phyloP scores from a whole-genome alignment of 2,329 filamentous ascomycete species.

The Hypoxylon sp. region DNA sequence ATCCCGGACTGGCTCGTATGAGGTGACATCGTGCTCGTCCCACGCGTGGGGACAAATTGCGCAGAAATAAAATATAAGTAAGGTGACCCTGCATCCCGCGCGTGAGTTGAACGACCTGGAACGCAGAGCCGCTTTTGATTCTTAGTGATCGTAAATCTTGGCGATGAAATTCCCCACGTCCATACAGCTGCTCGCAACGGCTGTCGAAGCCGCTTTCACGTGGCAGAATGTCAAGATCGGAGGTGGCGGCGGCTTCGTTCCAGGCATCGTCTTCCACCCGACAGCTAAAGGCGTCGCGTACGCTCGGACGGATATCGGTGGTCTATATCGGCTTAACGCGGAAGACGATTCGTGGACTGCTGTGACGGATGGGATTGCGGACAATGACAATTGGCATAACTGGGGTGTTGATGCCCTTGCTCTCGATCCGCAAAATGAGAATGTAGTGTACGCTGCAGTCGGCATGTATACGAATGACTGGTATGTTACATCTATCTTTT shows the following conservation, averaged over 20 bases:
- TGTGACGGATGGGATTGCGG: conserved; percentile 64
- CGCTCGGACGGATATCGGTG: conserved; percentile 71
- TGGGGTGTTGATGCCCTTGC: conserved; percentile 73
- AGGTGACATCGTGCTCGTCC: conserved; percentile 25
- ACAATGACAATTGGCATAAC: conserved; percentile 64
- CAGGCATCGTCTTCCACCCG: conserved; percentile 71
- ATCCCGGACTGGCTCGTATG: conserved; percentile 9
- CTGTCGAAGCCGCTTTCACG: conserved; percentile 55
- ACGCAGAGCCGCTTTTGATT: conserved; percentile 22
- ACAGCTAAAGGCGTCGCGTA: conserved; percentile 66
- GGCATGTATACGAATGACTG: conserved; percentile 73
- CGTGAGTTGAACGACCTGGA: conserved; percentile 3
- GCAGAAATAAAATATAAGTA: conserved; percentile 37
- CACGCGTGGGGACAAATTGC: conserved; percentile 33
- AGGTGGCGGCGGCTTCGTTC: conserved; percentile 70
- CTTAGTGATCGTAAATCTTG: conserved; percentile 26
- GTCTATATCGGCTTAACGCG: conserved; percentile 68
- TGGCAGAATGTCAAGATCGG: conserved; percentile 69
- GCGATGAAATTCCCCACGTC: conserved; percentile 48
- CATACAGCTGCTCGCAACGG: conserved; percentile 42
- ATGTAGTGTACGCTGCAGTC: conserved; percentile 68
- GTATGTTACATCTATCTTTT: conserved; percentile 50
- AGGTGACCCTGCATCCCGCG: conserved; percentile 26
- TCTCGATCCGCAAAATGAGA: conserved; percentile 67
- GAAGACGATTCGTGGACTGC: conserved; percentile 70